Conservation (phyloP, 2,329 filamentous ascomycete genomes). For the Leptographium flavum region DNA sequence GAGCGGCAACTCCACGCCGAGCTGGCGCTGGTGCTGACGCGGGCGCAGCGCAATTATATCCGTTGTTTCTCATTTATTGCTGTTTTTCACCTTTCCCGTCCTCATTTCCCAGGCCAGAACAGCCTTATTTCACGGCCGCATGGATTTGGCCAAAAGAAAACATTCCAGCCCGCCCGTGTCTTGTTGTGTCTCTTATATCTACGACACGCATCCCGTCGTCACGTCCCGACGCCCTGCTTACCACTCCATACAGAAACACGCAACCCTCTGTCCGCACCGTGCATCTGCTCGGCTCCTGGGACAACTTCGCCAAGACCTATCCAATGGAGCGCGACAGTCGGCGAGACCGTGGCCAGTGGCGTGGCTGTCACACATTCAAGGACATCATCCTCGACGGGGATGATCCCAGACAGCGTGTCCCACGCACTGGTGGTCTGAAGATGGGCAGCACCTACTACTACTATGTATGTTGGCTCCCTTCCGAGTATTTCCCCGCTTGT, state of each 20-base stretch:
- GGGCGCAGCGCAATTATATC: background rate
- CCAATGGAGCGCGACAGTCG: slow-evolving; percentile 67
- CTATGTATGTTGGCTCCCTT: slow-evolving; percentile 49
- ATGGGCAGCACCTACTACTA: slow-evolving; percentile 95
- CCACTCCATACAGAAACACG: slow-evolving; percentile 34
- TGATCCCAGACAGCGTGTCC: slow-evolving; percentile 33
- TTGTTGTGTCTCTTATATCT: background rate
- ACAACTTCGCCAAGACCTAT: slow-evolving; percentile 75
- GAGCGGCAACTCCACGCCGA: background rate
- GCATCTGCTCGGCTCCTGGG: slow-evolving; percentile 82
- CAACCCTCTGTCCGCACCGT: slow-evolving; percentile 51
- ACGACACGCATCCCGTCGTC: background rate
- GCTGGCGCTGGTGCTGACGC: background rate
- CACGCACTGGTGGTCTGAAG: slow-evolving; percentile 65
- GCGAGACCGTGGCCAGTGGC: slow-evolving; percentile 65
- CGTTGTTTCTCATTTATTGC: background rate
- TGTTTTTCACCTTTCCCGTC: background rate
- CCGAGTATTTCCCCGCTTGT: background rate
- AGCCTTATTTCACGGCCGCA: background rate
- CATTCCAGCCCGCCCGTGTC: background rate
- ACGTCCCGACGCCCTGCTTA: background rate
- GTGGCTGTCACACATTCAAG: slow-evolving; percentile 74
- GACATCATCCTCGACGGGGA: slow-evolving; percentile 75
- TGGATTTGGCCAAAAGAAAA: background rate
- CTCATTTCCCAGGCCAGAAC: background rate